Conservation (phyloP, 176 grass and related monocot genomes). For the Juncus inflexus region DNA sequence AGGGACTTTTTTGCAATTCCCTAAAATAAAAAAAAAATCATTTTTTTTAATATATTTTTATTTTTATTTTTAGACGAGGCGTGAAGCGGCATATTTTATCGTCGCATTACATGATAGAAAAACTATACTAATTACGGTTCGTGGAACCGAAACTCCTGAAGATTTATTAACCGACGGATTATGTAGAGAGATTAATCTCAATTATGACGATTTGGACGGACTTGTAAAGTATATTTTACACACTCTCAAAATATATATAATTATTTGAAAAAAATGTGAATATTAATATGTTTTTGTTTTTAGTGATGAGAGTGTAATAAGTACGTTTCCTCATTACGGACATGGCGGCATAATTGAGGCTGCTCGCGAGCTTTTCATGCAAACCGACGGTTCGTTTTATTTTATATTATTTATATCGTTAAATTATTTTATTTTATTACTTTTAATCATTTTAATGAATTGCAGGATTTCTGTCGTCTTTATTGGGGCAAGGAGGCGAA, state of each 20-base stretch:
- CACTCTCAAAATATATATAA: neutral
- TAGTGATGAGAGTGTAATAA: conserved; percentile 64
- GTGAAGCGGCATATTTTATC: conserved; percentile 91
- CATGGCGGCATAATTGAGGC: conserved; percentile 90
- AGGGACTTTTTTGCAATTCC: too few species aligned
- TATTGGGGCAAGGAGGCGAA: conserved; percentile 59
- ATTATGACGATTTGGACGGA: conserved; percentile 80
- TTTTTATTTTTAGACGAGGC: conserved; percentile 51
- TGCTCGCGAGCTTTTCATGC: conserved; percentile 87
- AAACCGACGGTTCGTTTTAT: conserved; percentile 50
- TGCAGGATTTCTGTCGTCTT: conserved; percentile 73
- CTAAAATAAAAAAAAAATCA: too few species aligned
- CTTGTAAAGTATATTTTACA: conserved; percentile 51
- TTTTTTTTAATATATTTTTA: conserved; percentile 8
- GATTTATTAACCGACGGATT: conserved; percentile 92
- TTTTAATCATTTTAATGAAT: conserved; percentile 17
- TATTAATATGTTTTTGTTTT: conserved; percentile 29
- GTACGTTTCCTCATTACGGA: conserved; percentile 91
- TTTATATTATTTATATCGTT: neutral
- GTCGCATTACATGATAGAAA: conserved; percentile 81
- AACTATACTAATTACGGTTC: conserved; percentile 65
- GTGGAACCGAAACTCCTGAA: conserved; percentile 93
- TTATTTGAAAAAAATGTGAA: neutral
- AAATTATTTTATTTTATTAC: conserved; percentile 18
- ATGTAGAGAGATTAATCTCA: conserved; percentile 86